Conservation (phyloP, 1,284 basidiomycete genomes). For the Anthracocystis walkeri region DNA sequence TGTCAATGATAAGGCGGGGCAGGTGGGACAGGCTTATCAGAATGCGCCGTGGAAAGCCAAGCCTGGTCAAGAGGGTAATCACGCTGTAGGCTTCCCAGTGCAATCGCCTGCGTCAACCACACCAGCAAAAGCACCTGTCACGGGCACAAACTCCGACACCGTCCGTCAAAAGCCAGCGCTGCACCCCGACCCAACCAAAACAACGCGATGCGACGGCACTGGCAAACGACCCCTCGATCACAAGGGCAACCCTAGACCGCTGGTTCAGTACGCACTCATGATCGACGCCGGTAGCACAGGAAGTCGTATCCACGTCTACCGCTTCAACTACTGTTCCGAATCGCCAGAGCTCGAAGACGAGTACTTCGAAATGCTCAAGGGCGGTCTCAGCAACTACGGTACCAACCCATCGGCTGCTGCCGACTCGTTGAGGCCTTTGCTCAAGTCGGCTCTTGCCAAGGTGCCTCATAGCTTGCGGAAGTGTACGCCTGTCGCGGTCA, state of each 20-base stretch:
- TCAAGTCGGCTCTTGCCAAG: constrained; percentile 82
- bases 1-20: constrained; percentile 48
- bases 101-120: constrained; percentile 6
- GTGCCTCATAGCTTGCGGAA: constrained; percentile 78
- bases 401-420: constrained; percentile 78
- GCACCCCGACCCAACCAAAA: constrained; percentile 61
- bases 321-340: constrained; percentile 70
- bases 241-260: constrained; percentile 54
- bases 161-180: constrained; percentile 51
- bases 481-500: constrained; percentile 91
- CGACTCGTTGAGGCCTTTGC: constrained; percentile 80
- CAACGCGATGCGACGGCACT: constrained; percentile 58
- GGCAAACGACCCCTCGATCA: constrained; percentile 41
- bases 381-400: constrained; percentile 81
- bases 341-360: constrained; percentile 88
- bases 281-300: constrained; percentile 98
- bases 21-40: constrained; percentile 40
- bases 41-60: constrained; percentile 34
- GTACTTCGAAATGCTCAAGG: constrained; percentile 85
- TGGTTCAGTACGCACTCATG: constrained; percentile 88
- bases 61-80: constrained; percentile 11
- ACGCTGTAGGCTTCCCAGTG: constrained; percentile 32
- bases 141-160: constrained; percentile 25
- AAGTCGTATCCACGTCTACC: constrained; percentile 97
- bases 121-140: constrained; percentile 29